These are phyloP conservation scores for Triangularia verruculosa DNA, from an alignment of 2,329 filamentous ascomycete species.

Conservation along the genomic window DNA sequence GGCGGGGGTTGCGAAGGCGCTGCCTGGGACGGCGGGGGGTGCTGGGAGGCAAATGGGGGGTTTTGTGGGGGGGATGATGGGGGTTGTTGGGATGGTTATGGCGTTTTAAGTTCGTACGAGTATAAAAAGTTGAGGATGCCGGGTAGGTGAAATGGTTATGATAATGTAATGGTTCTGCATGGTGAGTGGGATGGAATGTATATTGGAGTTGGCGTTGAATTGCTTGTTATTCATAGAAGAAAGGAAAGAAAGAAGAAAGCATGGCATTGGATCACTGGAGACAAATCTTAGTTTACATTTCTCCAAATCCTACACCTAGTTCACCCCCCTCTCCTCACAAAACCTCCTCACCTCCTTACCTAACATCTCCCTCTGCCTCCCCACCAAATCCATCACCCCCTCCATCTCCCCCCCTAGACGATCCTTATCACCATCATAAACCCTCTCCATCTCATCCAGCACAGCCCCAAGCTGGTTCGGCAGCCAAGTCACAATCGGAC, in stretches of 20 bases:
- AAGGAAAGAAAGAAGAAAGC: neutral
- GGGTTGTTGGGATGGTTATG: conserved; percentile 5
- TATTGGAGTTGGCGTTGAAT: neutral
- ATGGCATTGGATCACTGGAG: neutral
- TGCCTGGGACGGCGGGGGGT: conserved; percentile 34
- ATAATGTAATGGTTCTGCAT: neutral
- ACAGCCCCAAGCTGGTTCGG: conserved; percentile 78
- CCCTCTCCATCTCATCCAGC: conserved; percentile 67
- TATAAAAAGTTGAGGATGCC: too few relatives aligned
- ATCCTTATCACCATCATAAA: conserved; percentile 18
- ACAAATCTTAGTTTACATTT: neutral
- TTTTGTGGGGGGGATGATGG: conserved; percentile 5
- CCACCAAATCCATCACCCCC: conserved; percentile 18
- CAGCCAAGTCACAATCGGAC: conserved; percentile 80
- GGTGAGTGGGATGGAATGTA: neutral
- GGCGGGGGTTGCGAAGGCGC: conserved; percentile 54
- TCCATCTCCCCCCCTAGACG: conserved; percentile 12
- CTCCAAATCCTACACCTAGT: conserved; percentile 30
- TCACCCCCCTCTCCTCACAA: conserved; percentile 16
- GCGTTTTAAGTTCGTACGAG: too few relatives aligned
- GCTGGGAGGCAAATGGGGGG: neutral
- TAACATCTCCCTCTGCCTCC: conserved; percentile 15
- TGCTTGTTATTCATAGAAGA: neutral
- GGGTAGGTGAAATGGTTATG: neutral
- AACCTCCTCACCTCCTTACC: conserved; percentile 13